Percentiles rank a stretch among this genome's conserved stretches.
phyloP scores from a whole-genome alignment of 1,139 yeast genomes.

The Nakaseomyces bracarensis region DNA sequence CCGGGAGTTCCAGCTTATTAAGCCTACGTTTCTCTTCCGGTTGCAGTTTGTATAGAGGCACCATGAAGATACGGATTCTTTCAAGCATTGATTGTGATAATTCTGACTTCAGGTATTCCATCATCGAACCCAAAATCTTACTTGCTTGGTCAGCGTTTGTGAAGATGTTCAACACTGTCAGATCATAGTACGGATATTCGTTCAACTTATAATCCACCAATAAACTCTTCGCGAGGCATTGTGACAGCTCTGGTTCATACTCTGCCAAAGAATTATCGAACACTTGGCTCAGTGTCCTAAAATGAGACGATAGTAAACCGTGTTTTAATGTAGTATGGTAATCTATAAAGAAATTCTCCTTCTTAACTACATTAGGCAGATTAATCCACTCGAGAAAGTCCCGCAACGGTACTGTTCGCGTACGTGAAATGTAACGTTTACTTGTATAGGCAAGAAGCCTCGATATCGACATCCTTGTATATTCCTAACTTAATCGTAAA shows the following conservation, averaged over 20 bases:
- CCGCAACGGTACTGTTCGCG: conserved; percentile 14
- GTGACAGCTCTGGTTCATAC: conserved; percentile 22
- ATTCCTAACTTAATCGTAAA: neutral
- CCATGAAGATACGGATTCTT: conserved; percentile 21
- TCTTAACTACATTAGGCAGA: conserved; percentile 14
- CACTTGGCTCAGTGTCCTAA: neutral
- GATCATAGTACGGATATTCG: conserved; percentile 28
- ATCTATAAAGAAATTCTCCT: conserved; percentile 21
- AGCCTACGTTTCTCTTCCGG: neutral
- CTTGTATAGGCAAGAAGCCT: neutral
- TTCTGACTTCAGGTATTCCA: conserved; percentile 17
- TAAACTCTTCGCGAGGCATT: conserved; percentile 28
- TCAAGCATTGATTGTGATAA: conserved; percentile 18
- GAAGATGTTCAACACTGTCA: conserved; percentile 26
- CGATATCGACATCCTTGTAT: neutral
- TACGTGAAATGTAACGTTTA: neutral
- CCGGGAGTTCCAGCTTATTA: neutral
- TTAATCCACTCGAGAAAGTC: conserved; percentile 23
- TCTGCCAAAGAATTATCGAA: conserved; percentile 12
- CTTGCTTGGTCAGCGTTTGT: conserved; percentile 24
- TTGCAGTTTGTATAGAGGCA: conserved; percentile 21
- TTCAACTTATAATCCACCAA: conserved; percentile 28
- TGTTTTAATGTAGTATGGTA: neutral
- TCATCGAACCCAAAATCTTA: conserved; percentile 15
- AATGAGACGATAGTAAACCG: neutral